Evolutionary conservation across 129 eudicot genomes (phyloP), one percentile per base, ranked within the genome.

Genomic region (Tanacetum coccineum): DNA sequence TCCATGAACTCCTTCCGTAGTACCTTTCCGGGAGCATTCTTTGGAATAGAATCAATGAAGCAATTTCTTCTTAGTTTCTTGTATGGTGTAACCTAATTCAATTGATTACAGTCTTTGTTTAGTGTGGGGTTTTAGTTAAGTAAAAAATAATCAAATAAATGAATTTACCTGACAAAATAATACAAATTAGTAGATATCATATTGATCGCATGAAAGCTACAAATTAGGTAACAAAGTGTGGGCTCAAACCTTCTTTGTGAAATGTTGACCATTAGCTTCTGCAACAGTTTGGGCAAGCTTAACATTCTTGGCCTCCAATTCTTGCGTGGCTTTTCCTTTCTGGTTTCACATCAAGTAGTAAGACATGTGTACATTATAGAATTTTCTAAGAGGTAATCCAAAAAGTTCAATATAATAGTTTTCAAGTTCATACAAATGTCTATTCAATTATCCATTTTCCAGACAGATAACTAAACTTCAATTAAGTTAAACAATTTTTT

Each of bases 261-360:
- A 64, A 69, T 67, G 72, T 77, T 79, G 93, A 30, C 57, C 54
- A 17, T 86, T 73, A 60, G 97, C 93, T 68, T 91, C 93, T 7
- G 74, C 83, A 70, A 95, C 81, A 49, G 86, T 83, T 83, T 78
- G 78, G 64, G 95, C 67, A 73, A 92, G 92, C 72, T 62, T 70
- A 10, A 70, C 28, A 47, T 82, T 84, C 53, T 77, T 82, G 22
- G 81, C 74, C 26, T 91, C 97, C n/a, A 81, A 79, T 64, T 86
- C 92, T 62, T 92, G 79, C 68, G 78, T 91, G 72, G 58, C 78
- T 77, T 66, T 87, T 47, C 66, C 79, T 76, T 83, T 87, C 97
- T 91, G 87, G 10, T 73, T 64, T 62, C 68, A 75, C 71, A 78
- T 25, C 55, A 54, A 65, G 64, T 40, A 44, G 3, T 14, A 51